Percentiles rank a stretch among this genome's conserved stretches.
phyloP scores from a whole-genome alignment of 164 flowering plant species.

The Vitis rotundifolia region DNA sequence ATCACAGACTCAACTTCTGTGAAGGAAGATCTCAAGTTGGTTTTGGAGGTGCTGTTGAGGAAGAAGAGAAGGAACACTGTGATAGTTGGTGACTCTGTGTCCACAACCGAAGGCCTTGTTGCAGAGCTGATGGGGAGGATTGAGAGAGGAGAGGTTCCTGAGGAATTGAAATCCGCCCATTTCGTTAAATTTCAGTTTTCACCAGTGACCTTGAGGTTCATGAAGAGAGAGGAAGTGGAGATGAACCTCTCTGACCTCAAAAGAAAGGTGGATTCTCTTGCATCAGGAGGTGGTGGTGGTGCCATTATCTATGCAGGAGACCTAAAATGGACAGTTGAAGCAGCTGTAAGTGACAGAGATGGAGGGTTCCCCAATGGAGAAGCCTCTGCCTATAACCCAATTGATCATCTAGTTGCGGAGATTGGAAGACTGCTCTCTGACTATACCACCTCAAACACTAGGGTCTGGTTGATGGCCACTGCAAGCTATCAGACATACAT shows the following conservation, averaged over 20 bases:
- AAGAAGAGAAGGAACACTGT: conserved; percentile 64
- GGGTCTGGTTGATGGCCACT: conserved; percentile 71
- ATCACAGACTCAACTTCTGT: conserved; percentile 16
- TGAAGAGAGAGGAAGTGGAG: conserved; percentile 78
- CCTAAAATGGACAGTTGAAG: conserved; percentile 69
- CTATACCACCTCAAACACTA: conserved; percentile 30
- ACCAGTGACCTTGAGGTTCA: conserved; percentile 53
- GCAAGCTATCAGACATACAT: conserved; percentile 74
- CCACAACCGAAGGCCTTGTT: conserved; percentile 51
- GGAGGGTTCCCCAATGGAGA: conserved; percentile 12
- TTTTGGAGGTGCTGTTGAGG: conserved; percentile 58
- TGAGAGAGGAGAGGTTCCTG: conserved; percentile 71
- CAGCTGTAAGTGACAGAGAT: not conserved
- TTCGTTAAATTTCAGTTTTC: conserved; percentile 61
- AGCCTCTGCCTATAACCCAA: conserved; percentile 41
- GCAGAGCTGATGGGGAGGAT: conserved; percentile 58
- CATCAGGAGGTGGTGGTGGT: conserved; percentile 37
- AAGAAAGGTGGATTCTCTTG: conserved; percentile 50
- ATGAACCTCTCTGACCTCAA: conserved; percentile 52
- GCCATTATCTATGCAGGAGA: conserved; percentile 75
- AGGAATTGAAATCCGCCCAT: conserved; percentile 51
- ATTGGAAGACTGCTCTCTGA: conserved; percentile 58
- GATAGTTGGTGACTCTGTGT: conserved; percentile 58
- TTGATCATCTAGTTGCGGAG: conserved; percentile 60
- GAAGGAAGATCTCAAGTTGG: conserved; percentile 58